Percentiles rank a stretch among this genome's conserved stretches.
Evolutionary conservation across 2,329 filamentous ascomycete species (phyloP).

Genomic region (Leptodontidium sp.): DNA sequence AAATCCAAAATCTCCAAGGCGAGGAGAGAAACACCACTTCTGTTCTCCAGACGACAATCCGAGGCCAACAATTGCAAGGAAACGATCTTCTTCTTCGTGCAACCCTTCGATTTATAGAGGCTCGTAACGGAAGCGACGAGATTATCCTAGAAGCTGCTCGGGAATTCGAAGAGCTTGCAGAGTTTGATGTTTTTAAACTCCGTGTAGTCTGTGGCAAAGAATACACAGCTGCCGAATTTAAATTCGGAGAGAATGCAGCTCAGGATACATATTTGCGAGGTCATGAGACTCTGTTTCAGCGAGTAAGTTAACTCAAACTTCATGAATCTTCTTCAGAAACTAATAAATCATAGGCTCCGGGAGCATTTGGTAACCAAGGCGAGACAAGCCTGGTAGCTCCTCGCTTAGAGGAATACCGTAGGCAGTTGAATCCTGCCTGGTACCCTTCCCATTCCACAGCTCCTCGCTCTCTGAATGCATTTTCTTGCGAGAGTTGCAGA

Average conservation of each 20-base stretch:
- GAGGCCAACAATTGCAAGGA: background rate
- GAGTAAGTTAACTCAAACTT: background rate
- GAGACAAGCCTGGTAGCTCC: background rate
- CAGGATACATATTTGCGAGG: background rate
- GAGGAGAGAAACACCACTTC: background rate
- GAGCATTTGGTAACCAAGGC: background rate
- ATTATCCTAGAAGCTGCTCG: background rate
- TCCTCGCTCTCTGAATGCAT: background rate
- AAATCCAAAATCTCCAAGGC: background rate
- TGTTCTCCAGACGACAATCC: background rate
- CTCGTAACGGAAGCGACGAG: background rate
- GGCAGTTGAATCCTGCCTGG: background rate
- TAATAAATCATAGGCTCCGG: background rate
- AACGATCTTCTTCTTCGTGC: background rate
- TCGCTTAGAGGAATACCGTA: background rate
- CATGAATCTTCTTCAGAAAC: background rate
- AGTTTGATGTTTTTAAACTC: background rate
- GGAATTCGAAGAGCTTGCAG: background rate
- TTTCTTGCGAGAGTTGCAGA: background rate
- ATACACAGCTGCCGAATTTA: background rate
- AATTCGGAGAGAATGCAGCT: background rate
- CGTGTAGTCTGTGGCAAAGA: background rate
- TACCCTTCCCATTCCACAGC: background rate
- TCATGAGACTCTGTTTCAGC: background rate
- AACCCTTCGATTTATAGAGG: background rate